These are phyloP conservation scores for Syzygium oleosum DNA, from an alignment of 345 rosid genomes.

Conservation along the genomic window DNA sequence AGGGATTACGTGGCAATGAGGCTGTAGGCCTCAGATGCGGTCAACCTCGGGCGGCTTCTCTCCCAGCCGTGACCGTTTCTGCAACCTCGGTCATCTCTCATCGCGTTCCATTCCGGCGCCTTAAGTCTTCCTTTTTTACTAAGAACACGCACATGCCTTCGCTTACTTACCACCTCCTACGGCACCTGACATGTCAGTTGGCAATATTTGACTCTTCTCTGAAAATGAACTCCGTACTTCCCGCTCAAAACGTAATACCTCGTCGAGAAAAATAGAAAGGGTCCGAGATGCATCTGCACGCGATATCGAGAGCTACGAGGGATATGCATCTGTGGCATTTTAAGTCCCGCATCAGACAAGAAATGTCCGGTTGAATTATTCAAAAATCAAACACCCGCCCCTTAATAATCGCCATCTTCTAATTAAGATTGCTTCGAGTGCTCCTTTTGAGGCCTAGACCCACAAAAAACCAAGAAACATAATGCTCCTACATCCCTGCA, in stretches of 20 bases:
- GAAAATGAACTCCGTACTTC: accelerated
- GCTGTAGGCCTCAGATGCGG: not conserved
- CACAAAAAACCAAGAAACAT: accelerated
- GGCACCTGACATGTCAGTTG: not conserved
- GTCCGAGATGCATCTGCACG: not conserved
- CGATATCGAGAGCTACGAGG: not conserved
- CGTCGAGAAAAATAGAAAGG: too few species aligned
- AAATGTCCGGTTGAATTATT: not conserved
- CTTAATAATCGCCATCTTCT: not conserved
- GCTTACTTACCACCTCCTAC: accelerated
- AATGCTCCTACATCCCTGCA: not conserved
- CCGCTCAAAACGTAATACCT: accelerated
- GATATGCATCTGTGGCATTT: accelerated
- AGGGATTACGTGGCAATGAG: not conserved
- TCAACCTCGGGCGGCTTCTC: not conserved
- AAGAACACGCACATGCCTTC: not conserved
- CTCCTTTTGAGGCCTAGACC: accelerated
- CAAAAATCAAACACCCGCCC: accelerated
- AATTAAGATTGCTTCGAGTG: not conserved
- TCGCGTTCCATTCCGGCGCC: not conserved
- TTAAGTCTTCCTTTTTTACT: not conserved
- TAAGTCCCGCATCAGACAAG: not conserved
- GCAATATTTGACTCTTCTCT: not conserved
- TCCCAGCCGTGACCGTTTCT: not conserved
- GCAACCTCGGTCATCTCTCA: not conserved